phyloP scores from a whole-genome alignment of 1,139 yeast genomes.

The Nakaseomyces sp. region DNA sequence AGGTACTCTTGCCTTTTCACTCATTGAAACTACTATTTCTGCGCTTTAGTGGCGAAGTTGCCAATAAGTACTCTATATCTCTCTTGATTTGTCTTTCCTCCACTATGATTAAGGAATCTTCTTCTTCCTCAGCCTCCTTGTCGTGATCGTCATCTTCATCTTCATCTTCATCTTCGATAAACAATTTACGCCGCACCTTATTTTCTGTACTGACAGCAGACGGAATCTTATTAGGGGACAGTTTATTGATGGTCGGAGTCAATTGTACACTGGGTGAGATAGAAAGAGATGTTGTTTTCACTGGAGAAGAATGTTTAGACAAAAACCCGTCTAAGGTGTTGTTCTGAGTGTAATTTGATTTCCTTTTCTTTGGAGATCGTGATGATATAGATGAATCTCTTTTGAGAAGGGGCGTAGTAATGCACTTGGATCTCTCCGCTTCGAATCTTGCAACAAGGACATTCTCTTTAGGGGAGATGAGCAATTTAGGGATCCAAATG shows the following conservation, averaged over 20 bases:
- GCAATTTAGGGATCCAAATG: slow-evolving; percentile 21
- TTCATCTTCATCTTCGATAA: slow-evolving; percentile 12
- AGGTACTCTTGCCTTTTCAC: no score
- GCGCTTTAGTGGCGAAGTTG: slow-evolving; percentile 2
- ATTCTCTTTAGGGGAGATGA: slow-evolving; percentile 14
- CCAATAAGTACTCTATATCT: slow-evolving; percentile 1
- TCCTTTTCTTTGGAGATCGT: slow-evolving; percentile 8
- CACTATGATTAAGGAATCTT: slow-evolving; percentile 19
- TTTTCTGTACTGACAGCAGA: no score
- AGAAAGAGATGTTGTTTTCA: background rate
- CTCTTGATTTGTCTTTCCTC: slow-evolving; percentile 11
- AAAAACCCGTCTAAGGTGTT: slow-evolving; percentile 24
- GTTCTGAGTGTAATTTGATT: slow-evolving; percentile 14
- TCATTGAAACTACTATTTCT: background rate
- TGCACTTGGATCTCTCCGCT: background rate
- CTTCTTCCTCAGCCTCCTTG: no score
- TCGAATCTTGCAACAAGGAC: slow-evolving; percentile 7
- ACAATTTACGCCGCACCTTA: slow-evolving; percentile 11
- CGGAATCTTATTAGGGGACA: background rate
- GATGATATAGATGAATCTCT: background rate
- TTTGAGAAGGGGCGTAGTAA: background rate
- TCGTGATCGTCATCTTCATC: background rate
- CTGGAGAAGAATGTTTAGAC: slow-evolving; percentile 17
- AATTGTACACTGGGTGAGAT: background rate
- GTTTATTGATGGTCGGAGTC: background rate